Evolutionary conservation across 768 basidiomycete species (phyloP).

Genomic region (Tricholoma furcatifolium): DNA sequence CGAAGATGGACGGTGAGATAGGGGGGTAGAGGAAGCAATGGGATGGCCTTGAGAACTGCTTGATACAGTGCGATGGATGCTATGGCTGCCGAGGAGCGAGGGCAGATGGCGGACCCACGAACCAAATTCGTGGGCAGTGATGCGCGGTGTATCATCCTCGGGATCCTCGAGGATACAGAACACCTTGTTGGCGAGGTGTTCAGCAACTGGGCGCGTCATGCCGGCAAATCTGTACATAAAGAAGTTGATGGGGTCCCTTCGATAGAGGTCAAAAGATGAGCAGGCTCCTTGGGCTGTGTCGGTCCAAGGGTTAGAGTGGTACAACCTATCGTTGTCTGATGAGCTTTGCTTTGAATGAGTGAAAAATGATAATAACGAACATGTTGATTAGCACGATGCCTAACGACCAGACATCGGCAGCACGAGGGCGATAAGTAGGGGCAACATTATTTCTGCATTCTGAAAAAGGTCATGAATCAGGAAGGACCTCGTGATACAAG

Average conservation of each 20-base stretch:
- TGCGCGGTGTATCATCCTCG: conserved; percentile 61
- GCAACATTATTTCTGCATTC: conserved; percentile 98
- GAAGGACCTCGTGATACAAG: conserved; percentile 12
- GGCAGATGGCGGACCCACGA: conserved; percentile 85
- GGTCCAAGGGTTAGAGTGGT: conserved; percentile 98
- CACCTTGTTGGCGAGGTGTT: conserved; percentile 80
- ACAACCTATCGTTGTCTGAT: conserved; percentile 57
- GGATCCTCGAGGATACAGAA: conserved; percentile 77
- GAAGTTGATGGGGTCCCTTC: conserved; percentile 76
- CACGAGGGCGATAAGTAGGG: conserved; percentile 90
- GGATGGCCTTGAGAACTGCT: conserved; percentile 64
- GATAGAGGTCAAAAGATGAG: conserved; percentile 79
- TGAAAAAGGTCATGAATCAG: conserved; percentile 27
- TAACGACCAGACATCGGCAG: conserved; percentile 98
- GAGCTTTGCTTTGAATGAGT: conserved; percentile 2
- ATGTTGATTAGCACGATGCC: conserved; percentile 99
- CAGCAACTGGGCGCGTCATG: conserved; percentile 84
- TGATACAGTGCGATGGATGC: conserved; percentile 59
- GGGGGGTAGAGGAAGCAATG: conserved; percentile 58
- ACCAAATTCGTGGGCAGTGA: conserved; percentile 83
- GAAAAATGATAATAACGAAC: conserved; percentile 46
- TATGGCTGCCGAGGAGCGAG: conserved; percentile 55
- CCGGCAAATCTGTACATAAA: conserved; percentile 89
- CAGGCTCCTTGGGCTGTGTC: conserved; percentile 85
- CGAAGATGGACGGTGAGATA: conserved; percentile 71